Evolutionary conservation across 2,329 filamentous ascomycete genomes (phyloP), one percentile per base, ranked within the genome.

Genomic region (Trichoderma pleuroti): DNA sequence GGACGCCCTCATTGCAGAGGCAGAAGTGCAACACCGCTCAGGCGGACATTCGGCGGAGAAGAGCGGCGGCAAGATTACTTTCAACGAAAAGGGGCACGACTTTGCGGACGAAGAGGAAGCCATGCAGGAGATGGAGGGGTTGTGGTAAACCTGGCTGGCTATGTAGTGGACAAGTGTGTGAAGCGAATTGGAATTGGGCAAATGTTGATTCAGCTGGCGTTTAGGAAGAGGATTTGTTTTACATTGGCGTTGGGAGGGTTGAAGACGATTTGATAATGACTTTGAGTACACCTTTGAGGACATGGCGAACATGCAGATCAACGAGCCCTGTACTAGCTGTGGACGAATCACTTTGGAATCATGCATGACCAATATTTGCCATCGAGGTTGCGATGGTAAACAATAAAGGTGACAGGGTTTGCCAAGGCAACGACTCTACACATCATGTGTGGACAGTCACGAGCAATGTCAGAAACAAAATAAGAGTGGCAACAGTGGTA

Each of bases 101-200:
- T 89, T 87, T 77, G 86, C 84, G 1, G 89, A 90, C 68, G 90
- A 91, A 16, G 88, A 91, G 79, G 90, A 89, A 72, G 90, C 86
- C 1, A 90, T 93, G 88, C 88, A 86, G 46, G 88, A 88, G 73
- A 87, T 89, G 85, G 86, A 86, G 52, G 86, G 83, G 0, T 72
- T 87, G 28, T 88, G 85, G 85, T 86, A n/a, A 61, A 3, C 10
- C 5, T 21, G 16, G 42, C 3, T 14, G 16, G 4, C 7, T 32
- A 42, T 10, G 39, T n/a, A 2, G 10, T 21, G 9, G 54, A 12
- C 5, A 8, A 4, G 2, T 57, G 28, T 21, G 28, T 32, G 4
- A 21, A 21, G 18, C 6, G 54, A 30, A 57, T 57, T 7, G 16
- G 54, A n/a, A n/a, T 32, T n/a, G 28, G 39, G 18, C 8, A 18